Base-by-base conservation (phyloP, 106 monocot genomes). In the Xerophyta viscosa region DNA sequence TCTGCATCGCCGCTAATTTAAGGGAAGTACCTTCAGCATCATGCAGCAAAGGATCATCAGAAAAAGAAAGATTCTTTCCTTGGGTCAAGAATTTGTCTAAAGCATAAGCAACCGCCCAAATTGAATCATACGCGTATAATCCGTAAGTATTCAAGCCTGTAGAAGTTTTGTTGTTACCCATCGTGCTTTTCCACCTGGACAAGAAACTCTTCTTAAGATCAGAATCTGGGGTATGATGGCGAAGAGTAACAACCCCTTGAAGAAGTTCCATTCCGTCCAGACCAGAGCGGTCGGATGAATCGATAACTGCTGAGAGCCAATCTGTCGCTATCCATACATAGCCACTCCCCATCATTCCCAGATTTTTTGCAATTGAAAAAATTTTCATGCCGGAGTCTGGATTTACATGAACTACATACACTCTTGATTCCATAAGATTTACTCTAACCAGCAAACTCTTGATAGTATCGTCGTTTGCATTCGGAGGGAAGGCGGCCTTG, bases 241-340 rank as follows among this genome's bases (percentile, higher is more conserved):
- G 70, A 29, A 77, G 33, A 27, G 56, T 14, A 56, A 77, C 24
- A 10, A 70, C 66, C 17, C 77, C 77, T 49, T 77, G 77, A 19
- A 71, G 27, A 27, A 61, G 54, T 21, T 61, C 60, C 70, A 66
- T 66, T 30, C 17, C 62, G 33, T 30, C 24, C 1, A 48, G 8
- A 33, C 46, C 50, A 48, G 27, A 18, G 17, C 18, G 48, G 0
- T 63, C 44, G 2, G 52, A 57, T 6, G 75, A 68, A 27, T 71
- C 70, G 42, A 77, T n/a, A 19, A 36, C 60, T 33, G 77, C 36
- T 31, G 66, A 21, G 25, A 77, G 70, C 77, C 77, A 77, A 26
- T 77, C 77, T 3, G 77, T 70, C 24, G 70, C 41, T 49, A 77
- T 70, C 77, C 77, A 77, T 1, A 77, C 77, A 45, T 70, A 77